These are phyloP conservation scores for Boletellus ananiceps DNA, from an alignment of 768 basidiomycete genomes.

Conservation along the genomic window DNA sequence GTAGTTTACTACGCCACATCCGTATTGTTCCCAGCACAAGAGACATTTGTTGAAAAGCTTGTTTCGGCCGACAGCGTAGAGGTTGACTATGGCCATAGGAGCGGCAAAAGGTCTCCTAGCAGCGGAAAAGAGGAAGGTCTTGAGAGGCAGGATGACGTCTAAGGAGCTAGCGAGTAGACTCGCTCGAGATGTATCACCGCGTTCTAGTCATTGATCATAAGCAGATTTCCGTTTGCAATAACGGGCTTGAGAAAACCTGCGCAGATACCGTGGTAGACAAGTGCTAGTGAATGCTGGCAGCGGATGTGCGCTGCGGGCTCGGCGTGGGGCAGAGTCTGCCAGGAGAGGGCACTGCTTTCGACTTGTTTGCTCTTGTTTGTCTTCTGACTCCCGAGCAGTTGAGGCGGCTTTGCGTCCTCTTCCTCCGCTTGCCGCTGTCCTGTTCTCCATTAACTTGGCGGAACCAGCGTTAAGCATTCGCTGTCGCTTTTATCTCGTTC, in stretches of 20 bases:
- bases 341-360: too few relatives aligned
- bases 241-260: too few relatives aligned
- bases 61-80: slow-evolving; percentile 25
- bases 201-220: too few relatives aligned
- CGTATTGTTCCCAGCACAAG: slow-evolving; percentile 25
- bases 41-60: slow-evolving; percentile 26
- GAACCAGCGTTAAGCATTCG: slow-evolving; percentile 7
- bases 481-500: not conserved
- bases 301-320: too few relatives aligned
- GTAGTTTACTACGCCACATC: slow-evolving; percentile 31
- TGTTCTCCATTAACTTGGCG: slow-evolving; percentile 25
- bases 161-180: too few relatives aligned
- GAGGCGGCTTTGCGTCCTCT: not conserved
- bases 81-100: not conserved
- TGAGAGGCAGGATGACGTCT: not conserved
- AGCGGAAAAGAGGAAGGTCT: not conserved
- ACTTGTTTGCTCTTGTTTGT: slow-evolving; percentile 20
- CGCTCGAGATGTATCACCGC: too few relatives aligned
- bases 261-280: too few relatives aligned
- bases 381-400: not conserved
- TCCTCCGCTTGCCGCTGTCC: not conserved
- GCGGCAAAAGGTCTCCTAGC: not conserved
- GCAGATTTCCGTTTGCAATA: too few relatives aligned
- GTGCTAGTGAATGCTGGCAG: too few relatives aligned
- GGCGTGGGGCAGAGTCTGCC: too few relatives aligned